phyloP scores from a whole-genome alignment of 1,284 basidiomycete genomes.

The Lentinula novae-zelandiae region DNA sequence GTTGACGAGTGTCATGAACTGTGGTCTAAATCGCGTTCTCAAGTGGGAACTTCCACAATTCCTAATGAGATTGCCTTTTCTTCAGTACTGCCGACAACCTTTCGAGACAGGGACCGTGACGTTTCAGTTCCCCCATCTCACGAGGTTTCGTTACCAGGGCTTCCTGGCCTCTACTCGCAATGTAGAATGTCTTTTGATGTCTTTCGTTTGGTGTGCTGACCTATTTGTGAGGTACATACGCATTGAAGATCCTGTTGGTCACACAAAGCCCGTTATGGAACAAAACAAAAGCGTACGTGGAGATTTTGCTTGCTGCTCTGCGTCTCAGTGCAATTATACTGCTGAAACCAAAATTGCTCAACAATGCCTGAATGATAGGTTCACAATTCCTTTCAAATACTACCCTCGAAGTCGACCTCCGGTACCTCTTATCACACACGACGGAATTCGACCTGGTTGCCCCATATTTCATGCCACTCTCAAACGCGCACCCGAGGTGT shows the following conservation, averaged over 20 bases:
- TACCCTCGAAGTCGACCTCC: slow-evolving; percentile 9
- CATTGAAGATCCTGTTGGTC: slow-evolving; percentile 2
- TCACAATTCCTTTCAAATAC: slow-evolving; percentile 4
- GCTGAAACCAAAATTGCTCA: not conserved
- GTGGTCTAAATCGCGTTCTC: not conserved
- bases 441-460: not conserved
- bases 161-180: slow-evolving; percentile 1
- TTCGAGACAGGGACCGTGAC: not conserved
- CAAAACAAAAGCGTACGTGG: slow-evolving; percentile 4
- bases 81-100: slow-evolving; percentile 1
- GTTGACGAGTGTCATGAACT: slow-evolving; percentile 7
- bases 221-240: not conserved
- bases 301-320: not conserved
- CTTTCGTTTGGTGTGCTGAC: not conserved
- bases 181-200: not conserved
- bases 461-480: slow-evolving; percentile 5
- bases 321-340: not conserved
- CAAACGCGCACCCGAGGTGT: slow-evolving; percentile 10
- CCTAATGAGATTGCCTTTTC: slow-evolving; percentile 6
- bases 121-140: slow-evolving; percentile 10
- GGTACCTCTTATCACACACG: not conserved
- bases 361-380: not conserved
- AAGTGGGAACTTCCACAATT: not conserved
- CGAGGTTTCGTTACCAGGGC: not conserved
- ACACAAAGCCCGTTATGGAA: slow-evolving; percentile 2